Evolutionary conservation across 345 rosid species (phyloP), one percentile per base, ranked within the genome.

Genomic region (Linum tenue): DNA sequence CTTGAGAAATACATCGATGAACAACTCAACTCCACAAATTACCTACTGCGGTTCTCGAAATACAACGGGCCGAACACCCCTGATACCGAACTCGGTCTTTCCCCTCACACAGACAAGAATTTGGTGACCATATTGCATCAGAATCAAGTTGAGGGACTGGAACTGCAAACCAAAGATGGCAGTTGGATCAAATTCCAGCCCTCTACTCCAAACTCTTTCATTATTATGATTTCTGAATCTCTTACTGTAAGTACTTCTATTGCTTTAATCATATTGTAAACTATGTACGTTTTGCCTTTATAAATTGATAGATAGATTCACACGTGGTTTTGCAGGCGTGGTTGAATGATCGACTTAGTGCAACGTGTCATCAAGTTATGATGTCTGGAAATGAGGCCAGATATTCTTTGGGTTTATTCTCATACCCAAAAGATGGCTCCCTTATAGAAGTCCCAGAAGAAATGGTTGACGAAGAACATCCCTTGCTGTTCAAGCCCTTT

Each of bases 51-150:
- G 14, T 59, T 76, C 62, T 40, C 66, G 63, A 76, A 71, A 64
- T 73, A 79, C 37, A 62, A 48, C 60, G 67, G 37, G 0, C 70
- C 75, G 0, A 15, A 50, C 5, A 37, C 37, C 22, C 53, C 35
- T 3, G 61, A 69, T 17, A 6, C 39, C 2, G 39, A 62, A 0
- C 7, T 63, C 35, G 77, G 75, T 36, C 59, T 62, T 5, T 10
- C 50, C 4, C 59, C 67, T 48, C 79, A 80, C 59, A 77, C 74
- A 39, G 81, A 80, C 69, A 80, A 77, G 67, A 59, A 66, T 65
- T 64, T 80, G 53, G 37, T 64, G 15, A 63, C 31, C 31, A 22
- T 22, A 22, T 22, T 22, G 31, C 31, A 22, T 22, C 31, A 22
- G 31, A 22, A 22, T 22, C 31, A 22, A 22, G 31, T 22, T 22